Conservation (phyloP, 345 rosid species). For the Melaleuca quinquenervia region DNA sequence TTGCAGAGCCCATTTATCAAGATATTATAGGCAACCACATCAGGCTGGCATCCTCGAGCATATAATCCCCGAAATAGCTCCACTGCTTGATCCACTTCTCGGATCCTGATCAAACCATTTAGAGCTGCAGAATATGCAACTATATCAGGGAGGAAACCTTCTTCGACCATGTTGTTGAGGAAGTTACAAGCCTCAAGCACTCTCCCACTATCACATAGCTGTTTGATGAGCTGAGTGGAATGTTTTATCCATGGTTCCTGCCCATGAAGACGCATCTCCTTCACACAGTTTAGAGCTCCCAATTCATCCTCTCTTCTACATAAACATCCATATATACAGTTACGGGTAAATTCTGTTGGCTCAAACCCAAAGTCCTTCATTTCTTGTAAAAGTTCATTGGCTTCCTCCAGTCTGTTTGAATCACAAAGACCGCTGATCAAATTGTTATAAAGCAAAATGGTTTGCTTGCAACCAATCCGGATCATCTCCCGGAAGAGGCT, state of each 20-base stretch:
- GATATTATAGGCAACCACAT: constrained; percentile 74
- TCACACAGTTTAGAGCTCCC: constrained; percentile 50
- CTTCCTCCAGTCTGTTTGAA: constrained; percentile 55
- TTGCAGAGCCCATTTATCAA: constrained; percentile 64
- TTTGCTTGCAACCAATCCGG: constrained; percentile 25
- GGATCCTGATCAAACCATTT: constrained; percentile 44
- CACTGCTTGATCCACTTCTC: constrained; percentile 49
- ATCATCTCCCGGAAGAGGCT: constrained; percentile 43
- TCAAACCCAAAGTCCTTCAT: constrained; percentile 52
- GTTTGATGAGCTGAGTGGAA: constrained; percentile 51
- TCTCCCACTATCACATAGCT: constrained; percentile 42
- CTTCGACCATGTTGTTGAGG: constrained; percentile 48
- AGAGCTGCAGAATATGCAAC: constrained; percentile 70
- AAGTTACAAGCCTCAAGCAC: constrained; percentile 51
- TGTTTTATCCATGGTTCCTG: constrained; percentile 78
- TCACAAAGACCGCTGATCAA: constrained; percentile 53
- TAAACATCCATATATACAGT: constrained; percentile 59
- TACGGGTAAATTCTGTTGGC: constrained; percentile 59
- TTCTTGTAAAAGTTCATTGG: constrained; percentile 37
- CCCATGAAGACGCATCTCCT: constrained; percentile 64
- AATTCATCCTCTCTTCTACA: constrained; percentile 45
- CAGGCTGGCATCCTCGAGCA: constrained; percentile 53
- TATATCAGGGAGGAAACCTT: constrained; percentile 72
- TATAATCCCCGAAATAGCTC: constrained; percentile 50
- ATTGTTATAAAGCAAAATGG: constrained; percentile 38